phyloP scores from a whole-genome alignment of 2,329 filamentous ascomycete species.

The Colletotrichum costaricense region DNA sequence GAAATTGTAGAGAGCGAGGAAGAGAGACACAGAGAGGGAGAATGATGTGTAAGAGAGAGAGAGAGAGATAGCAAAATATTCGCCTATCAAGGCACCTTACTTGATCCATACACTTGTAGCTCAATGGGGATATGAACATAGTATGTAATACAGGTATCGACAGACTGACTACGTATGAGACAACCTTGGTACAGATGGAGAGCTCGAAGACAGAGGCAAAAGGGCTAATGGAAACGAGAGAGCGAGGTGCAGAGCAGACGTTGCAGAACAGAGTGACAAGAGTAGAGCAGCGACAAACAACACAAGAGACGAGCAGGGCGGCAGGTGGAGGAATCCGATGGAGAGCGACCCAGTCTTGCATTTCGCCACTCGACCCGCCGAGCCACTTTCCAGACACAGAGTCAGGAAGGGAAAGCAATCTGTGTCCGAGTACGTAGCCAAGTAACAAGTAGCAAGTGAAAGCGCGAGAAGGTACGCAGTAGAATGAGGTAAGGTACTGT shows the following conservation, averaged over 20 bases:
- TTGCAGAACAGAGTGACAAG: neutral
- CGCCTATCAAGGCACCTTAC: neutral
- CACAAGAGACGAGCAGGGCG: neutral
- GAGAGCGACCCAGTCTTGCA: slow-evolving; percentile 12
- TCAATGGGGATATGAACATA: neutral
- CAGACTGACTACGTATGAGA: neutral
- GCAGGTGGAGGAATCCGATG: slow-evolving; percentile 9
- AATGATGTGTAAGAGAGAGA: neutral
- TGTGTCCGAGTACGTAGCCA: neutral
- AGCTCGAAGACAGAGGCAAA: neutral
- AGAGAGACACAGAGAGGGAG: neutral
- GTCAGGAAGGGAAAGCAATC: neutral
- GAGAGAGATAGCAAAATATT: neutral
- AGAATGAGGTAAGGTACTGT: too few relatives aligned
- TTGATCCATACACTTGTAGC: neutral
- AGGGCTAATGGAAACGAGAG: neutral
- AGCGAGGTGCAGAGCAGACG: neutral
- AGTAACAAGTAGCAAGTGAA: too few relatives aligned
- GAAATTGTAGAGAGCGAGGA: neutral
- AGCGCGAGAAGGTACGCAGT: neutral
- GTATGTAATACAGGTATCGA: neutral
- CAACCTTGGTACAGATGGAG: neutral
- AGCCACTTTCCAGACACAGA: slow-evolving; percentile 4
- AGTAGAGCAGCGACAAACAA: neutral
- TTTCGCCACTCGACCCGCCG: slow-evolving; percentile 31